These are phyloP conservation scores for Umbelopsis isabellina DNA, from an alignment of 192 early-diverging fungal genomes.

Conservation along the genomic window DNA sequence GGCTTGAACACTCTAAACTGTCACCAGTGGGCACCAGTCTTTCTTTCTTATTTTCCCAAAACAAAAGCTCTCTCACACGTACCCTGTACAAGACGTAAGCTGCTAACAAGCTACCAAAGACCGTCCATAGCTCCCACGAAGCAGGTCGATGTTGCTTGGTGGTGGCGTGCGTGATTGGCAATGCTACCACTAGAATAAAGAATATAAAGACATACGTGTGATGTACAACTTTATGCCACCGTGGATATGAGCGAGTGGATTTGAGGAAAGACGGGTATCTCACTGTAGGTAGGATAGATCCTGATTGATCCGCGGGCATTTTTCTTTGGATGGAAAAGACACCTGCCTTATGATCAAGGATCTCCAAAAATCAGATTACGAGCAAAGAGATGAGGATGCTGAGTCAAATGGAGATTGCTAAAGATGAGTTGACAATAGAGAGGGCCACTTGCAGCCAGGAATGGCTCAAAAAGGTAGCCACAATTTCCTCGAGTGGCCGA, in stretches of 20 bases:
- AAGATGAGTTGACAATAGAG: too few relatives aligned
- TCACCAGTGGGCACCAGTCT: not conserved
- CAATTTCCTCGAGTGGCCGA: too few relatives aligned
- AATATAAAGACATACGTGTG: conserved; percentile 14
- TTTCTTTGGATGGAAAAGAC: not conserved
- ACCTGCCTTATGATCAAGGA: not conserved
- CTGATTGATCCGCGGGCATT: not conserved
- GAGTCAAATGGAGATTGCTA: too few relatives aligned
- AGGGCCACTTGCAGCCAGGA: too few relatives aligned
- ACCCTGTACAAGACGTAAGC: conserved; percentile 7
- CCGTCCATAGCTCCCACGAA: not conserved
- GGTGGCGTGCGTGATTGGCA: not conserved
- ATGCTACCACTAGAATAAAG: not conserved
- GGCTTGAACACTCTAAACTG: not conserved
- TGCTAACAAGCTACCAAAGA: conserved; percentile 8
- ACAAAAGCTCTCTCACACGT: not conserved
- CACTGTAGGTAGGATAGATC: conserved; percentile 6
- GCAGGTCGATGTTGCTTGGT: not conserved
- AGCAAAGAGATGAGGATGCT: not conserved
- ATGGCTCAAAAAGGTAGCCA: too few relatives aligned
- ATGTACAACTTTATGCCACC: conserved; percentile 14
- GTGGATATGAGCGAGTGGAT: conserved; percentile 3
- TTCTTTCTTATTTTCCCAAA: too few relatives aligned
- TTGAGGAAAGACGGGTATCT: conserved; percentile 13
- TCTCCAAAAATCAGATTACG: too few relatives aligned